Evolutionary conservation across 2,329 filamentous ascomycete genomes (phyloP).

Genomic region (Diplodia intermedia): DNA sequence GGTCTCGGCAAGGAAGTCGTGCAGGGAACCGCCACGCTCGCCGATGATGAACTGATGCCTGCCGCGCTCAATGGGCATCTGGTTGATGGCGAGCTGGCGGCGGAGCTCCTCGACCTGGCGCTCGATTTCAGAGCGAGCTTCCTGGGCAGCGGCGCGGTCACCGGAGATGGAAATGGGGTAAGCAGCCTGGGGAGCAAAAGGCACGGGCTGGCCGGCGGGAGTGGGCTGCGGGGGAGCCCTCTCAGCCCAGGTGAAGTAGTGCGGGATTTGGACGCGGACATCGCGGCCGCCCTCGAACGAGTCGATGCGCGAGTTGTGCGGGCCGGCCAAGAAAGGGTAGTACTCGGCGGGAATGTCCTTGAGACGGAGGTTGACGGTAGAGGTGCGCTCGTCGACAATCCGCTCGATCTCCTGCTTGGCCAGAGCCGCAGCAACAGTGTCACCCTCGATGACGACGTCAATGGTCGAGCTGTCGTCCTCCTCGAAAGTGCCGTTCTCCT

Average conservation of each 20-base stretch:
- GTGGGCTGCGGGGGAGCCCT: conserved; percentile 71
- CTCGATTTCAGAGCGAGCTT: conserved; percentile 81
- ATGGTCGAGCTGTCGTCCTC: conserved; percentile 80
- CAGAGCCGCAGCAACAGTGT: conserved; percentile 83
- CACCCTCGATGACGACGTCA: conserved; percentile 88
- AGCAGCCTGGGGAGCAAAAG: conserved; percentile 74
- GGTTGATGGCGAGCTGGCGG: conserved; percentile 76
- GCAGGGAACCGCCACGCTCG: conserved; percentile 76
- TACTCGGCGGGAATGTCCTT: conserved; percentile 88
- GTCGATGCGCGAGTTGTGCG: conserved; percentile 71
- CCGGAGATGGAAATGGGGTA: conserved; percentile 85
- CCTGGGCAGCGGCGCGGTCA: conserved; percentile 81
- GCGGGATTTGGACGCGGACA: conserved; percentile 81
- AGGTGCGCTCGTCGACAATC: conserved; percentile 85
- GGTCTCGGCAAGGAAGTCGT: conserved; percentile 89
- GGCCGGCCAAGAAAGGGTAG: conserved; percentile 92
- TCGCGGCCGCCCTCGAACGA: conserved; percentile 76
- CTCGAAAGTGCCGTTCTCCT: conserved; percentile 70
- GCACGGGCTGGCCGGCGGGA: conserved; percentile 67
- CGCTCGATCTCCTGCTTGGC: conserved; percentile 83
- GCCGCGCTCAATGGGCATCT: conserved; percentile 81
- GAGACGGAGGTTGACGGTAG: conserved; percentile 80
- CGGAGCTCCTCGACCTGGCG: conserved; percentile 77
- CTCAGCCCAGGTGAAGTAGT: conserved; percentile 75
- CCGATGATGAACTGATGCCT: conserved; percentile 96